A percentile compares a stretch with the other conserved stretches of the same genome.
phyloP scores from a whole-genome alignment of 345 rosid genomes.

The Brassica napus region DNA sequence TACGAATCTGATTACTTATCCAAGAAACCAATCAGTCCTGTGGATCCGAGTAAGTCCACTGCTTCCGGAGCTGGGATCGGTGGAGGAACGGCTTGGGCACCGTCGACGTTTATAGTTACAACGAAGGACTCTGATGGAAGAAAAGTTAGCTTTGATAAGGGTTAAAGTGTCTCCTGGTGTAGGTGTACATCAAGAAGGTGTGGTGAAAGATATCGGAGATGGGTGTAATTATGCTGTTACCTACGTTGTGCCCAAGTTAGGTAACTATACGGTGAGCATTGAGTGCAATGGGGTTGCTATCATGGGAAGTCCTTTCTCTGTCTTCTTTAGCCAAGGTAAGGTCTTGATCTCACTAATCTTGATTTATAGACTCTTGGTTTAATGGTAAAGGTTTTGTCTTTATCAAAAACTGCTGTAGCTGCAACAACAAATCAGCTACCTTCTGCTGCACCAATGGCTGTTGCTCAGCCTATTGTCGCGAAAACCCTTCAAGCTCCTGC shows the following conservation, averaged over 20 bases:
- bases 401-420: slow-evolving; percentile 80
- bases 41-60: slow-evolving; percentile 80
- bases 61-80: slow-evolving; percentile 93
- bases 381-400: slow-evolving; percentile 12
- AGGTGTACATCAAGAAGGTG: slow-evolving; percentile 91
- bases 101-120: slow-evolving; percentile 74
- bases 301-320: slow-evolving; percentile 96
- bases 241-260: slow-evolving; percentile 94
- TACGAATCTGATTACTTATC: no score
- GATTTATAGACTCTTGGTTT: neutral
- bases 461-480: slow-evolving; percentile 99
- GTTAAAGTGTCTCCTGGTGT: slow-evolving; percentile 86
- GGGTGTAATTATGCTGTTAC: slow-evolving; percentile 87
- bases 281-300: slow-evolving; percentile 88
- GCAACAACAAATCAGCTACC: slow-evolving; percentile 94
- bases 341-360: no score
- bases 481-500: slow-evolving; percentile 99
- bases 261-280: slow-evolving; percentile 88
- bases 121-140: slow-evolving; percentile 82
- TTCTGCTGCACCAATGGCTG: slow-evolving; percentile 99
- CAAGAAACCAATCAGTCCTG: slow-evolving; percentile 82
- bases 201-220: slow-evolving; percentile 90
- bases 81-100: slow-evolving; percentile 90
- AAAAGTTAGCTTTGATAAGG: slow-evolving; percentile 64
- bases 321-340: slow-evolving; percentile 89